Base-by-base conservation (phyloP, 2,329 filamentous ascomycete species). In the Colletotrichum gigasporum region DNA sequence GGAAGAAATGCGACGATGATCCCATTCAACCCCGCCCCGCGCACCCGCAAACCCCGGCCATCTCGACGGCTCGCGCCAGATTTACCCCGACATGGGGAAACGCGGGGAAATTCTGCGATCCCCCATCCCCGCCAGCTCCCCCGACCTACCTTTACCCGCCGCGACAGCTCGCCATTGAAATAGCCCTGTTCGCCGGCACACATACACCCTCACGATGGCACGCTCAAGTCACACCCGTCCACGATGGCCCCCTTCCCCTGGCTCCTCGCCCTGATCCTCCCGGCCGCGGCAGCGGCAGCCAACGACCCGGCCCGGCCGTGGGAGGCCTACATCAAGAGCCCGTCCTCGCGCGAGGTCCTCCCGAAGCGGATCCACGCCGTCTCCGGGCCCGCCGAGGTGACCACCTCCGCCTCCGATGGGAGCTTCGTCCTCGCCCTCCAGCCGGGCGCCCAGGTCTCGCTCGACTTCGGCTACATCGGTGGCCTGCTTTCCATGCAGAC, bases 391-490 rank as follows among this genome's bases (percentile, higher is more conserved):
- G 63, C 60, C 3, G 35, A 55, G 12, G 50, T 64, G 20, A 51
- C 52, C 12, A 37, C 34, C n/a, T n/a, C n/a, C 35, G 48, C 59
- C 22, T 22, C 42, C 0, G 54, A 66, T 30, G 54, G 54, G 2
- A 55, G 20, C 18, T 65, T 55, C 35, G 9, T 60, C 11, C 35
- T 65, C 16, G 20, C 24, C 4, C 41, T 66, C 26, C 35, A 50
- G 2, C 10, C 58, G 18, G 42, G 63, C 30, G 56, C 48, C 18
- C 62, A 65, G 22, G 22, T 69, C n/a, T 68, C 67, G 3, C 63
- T 69, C 16, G 54, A 69, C 37, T 68, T 69, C 39, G 58, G 65
- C 44, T 65, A 69, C 48, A 66, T 68, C 8, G 67, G 65, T 39
- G 66, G 67, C 9, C 47, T 63, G 2, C 50, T 68, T 20, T 64